These are phyloP conservation scores for Calonectria hawksworthii DNA, from an alignment of 2,329 filamentous ascomycete species.

Conservation along the genomic window DNA sequence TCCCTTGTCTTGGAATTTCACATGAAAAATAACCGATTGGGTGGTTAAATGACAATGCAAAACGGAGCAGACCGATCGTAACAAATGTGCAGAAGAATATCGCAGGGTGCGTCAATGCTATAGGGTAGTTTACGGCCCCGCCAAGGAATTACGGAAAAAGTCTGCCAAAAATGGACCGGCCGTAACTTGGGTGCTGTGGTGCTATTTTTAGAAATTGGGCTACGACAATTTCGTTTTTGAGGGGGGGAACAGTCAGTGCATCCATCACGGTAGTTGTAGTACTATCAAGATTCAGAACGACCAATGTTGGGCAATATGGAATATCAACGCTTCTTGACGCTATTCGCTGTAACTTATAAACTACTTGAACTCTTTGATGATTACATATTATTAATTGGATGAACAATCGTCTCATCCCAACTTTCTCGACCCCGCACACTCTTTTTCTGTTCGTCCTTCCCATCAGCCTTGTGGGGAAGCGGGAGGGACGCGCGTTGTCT, in stretches of 20 bases:
- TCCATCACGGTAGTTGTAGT: background rate
- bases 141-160: background rate
- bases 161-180: background rate
- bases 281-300: background rate
- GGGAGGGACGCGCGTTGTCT: constrained; percentile 18
- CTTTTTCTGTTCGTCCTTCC: background rate
- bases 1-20: background rate
- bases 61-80: background rate
- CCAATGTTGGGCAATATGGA: background rate
- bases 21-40: background rate
- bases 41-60: background rate
- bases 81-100: background rate
- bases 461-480: background rate
- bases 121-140: background rate
- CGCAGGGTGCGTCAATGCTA: background rate
- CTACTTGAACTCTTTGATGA: constrained; percentile 14
- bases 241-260: too few species aligned
- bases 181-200: too few species aligned
- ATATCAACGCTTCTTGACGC: constrained; percentile 13
- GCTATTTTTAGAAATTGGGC: background rate
- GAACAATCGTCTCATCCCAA: background rate
- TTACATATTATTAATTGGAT: constrained; percentile 18
- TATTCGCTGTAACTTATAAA: background rate
- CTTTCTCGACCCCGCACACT: background rate
- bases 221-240: background rate